These are phyloP conservation scores for Claviceps quebecensis DNA, from an alignment of 2,329 filamentous ascomycete species.

Conservation along the genomic window DNA sequence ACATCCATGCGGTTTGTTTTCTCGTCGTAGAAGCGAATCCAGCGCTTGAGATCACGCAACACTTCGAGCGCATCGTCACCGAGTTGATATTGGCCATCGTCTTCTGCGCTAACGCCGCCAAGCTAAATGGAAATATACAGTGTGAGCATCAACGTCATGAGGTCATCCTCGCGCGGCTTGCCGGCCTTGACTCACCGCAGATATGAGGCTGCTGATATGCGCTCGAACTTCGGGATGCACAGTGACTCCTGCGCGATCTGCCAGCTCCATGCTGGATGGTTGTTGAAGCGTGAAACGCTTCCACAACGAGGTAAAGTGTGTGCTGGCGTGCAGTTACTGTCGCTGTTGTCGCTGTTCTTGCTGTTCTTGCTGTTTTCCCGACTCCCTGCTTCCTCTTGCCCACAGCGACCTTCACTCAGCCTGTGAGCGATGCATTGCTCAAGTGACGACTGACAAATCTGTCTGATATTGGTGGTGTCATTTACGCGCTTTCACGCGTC, in stretches of 20 bases:
- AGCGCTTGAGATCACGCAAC: slow-evolving; percentile 84
- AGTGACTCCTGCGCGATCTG: slow-evolving; percentile 39
- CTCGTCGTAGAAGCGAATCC: slow-evolving; percentile 89
- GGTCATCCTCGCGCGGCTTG: slow-evolving; percentile 4
- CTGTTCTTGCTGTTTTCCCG: not conserved
- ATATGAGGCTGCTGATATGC: slow-evolving; percentile 85
- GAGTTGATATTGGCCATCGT: slow-evolving; percentile 71
- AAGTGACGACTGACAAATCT: no score
- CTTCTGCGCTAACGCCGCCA: slow-evolving; percentile 66
- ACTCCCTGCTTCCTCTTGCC: not conserved
- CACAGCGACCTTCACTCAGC: no score
- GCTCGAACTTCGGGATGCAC: slow-evolving; percentile 89
- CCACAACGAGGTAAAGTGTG: not conserved
- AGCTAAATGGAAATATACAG: slow-evolving; percentile 38
- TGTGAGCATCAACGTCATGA: not conserved
- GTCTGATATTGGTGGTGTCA: not conserved
- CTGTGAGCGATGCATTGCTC: no score
- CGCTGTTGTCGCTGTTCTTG: not conserved
- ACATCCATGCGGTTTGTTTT: slow-evolving; percentile 91
- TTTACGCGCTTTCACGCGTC: slow-evolving; percentile 10
- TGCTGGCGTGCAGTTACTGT: not conserved
- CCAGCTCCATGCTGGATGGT: slow-evolving; percentile 34
- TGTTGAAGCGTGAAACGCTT: not conserved
- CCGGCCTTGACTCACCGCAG: slow-evolving; percentile 52
- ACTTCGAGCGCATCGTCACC: slow-evolving; percentile 89